Base-by-base conservation (phyloP, 371 early-diverging fungal species). In the Umbelopsis sp. region DNA sequence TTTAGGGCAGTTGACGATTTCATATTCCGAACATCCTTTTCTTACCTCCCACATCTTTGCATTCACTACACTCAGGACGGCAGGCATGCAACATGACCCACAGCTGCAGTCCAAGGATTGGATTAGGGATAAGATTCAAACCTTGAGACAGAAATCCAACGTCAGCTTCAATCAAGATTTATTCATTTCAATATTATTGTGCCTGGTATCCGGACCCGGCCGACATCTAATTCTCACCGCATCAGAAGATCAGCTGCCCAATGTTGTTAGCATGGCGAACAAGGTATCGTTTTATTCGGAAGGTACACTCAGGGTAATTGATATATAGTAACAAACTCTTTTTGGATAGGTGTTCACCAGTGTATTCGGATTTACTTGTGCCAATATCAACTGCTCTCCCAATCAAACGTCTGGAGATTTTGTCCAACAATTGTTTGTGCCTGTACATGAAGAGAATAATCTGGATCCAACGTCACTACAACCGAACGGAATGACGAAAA, bases 161-260 rank as follows among this genome's bases (percentile, higher is more conserved):
- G 74, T 83, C 62, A 53, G 78, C 10, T 83, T 83, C 45, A 75
- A 80, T 18, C 78, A 83, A 44, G 83, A 83, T 24, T 45, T 83
- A 24, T 80, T 80, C 62, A 80, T 83, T 25, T 83, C 83, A 0
- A 74, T 83, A 7, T 65, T 83, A 5, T 67, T 83, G 29, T 83
- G 83, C 63, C 69, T 83, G 2, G 71, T 80, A 24, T 79, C 81
- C 10, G 80, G 80, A 8, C 66, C 65, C 50, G 78, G 79, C 50
- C 79, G 79, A 44, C 81, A 83, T 65, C 65, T 80, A 32, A 65
- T 83, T 29, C 67, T 83, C 16, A 80, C 80, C 18, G 78, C 80
- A 24, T 78, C 83, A 32, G 71, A 74, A 16, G 71, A 78, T 50
- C 70, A 76, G 48, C 32, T 80, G 14, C 64, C 69, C 11, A 78